These are phyloP conservation scores for Apophysomyces trapeziformis DNA, from an alignment of 371 early-diverging fungal genomes.

Conservation along the genomic window DNA sequence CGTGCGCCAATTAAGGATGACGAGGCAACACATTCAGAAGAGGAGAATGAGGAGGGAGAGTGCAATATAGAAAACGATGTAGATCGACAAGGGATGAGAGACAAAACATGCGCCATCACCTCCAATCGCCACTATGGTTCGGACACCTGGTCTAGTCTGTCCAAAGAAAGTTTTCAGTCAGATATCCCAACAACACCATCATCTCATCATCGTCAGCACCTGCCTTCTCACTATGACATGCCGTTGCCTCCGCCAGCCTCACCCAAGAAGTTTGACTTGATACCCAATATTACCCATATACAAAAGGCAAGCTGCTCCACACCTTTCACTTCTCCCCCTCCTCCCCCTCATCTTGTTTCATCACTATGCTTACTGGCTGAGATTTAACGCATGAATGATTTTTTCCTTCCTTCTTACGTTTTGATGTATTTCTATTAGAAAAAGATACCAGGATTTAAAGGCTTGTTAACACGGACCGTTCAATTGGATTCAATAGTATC, in stretches of 20 bases:
- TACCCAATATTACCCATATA: constrained; percentile 2
- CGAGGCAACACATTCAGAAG: constrained; percentile 2
- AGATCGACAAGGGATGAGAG: constrained; percentile 7
- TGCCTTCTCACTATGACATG: neutral
- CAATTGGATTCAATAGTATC: neutral
- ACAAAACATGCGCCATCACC: neutral
- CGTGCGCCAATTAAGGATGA: neutral
- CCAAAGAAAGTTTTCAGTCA: neutral
- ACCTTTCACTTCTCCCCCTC: too few species aligned
- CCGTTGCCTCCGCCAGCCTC: neutral
- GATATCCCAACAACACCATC: neutral
- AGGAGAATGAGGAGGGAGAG: constrained; percentile 4
- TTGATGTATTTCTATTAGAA: neutral
- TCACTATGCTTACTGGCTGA: too few species aligned
- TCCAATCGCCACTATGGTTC: too few species aligned
- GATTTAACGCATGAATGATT: too few species aligned
- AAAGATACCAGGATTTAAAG: constrained; percentile 3
- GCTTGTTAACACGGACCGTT: neutral
- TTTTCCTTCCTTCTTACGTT: neutral
- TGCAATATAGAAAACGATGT: neutral
- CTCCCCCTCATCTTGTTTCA: too few species aligned
- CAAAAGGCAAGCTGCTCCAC: neutral
- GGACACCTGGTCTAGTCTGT: neutral
- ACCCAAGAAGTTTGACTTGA: neutral
- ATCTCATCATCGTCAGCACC: neutral